Base-by-base conservation (phyloP, 768 basidiomycete species). In the Lactarius akahatsu region DNA sequence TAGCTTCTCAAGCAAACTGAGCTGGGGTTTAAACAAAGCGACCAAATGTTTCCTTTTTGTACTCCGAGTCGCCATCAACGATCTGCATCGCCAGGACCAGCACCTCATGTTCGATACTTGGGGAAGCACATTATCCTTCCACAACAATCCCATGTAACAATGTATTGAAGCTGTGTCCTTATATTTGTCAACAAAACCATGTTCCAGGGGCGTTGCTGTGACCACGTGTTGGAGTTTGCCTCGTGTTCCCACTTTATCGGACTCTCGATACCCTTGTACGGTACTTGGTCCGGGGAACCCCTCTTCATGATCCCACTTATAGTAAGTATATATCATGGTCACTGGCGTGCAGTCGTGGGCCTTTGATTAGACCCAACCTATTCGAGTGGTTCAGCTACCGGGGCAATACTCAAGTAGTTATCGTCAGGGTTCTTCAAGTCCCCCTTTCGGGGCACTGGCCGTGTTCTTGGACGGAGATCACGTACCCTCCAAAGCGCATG, bases 181-280 rank as follows among this genome's bases (percentile, higher is more conserved):
- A 6, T 43, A 16, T 45, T n/a, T n/a, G 43, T 4, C 43, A 4
- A n/a, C 8, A 45, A 3, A 45, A 3, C 16, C 41, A 18, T 6
- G 6, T 41, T 41, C 41, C 41, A 41, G 41, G 41, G 43, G 20
- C 43, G 20, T 45, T 20, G 43, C 43, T 10, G 43, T 45, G 9
- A 4, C 43, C 43, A n/a, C 20, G 26, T 26, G 45, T 23, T n/a
- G 45, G 0, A 6, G 10, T n/a, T 23, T 20, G n/a, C 20, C 45
- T 45, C 18, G n/a, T 9, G n/a, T 47, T 47, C 45, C 0, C 20
- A 23, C 45, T 16, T 47, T 47, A 47, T 23, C n/a, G 10, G 9
- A 47, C n/a, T 23, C 0, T 8, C 10, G 43, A 16, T 40, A 16
- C 0, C 15, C 8, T 10, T 0, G 0, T 38, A 38, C 36, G 0